Percentiles rank a stretch among this genome's conserved stretches.
Evolutionary conservation across 2,329 filamentous ascomycete genomes (phyloP).

Genomic region (Orbilia blumenaviensis): DNA sequence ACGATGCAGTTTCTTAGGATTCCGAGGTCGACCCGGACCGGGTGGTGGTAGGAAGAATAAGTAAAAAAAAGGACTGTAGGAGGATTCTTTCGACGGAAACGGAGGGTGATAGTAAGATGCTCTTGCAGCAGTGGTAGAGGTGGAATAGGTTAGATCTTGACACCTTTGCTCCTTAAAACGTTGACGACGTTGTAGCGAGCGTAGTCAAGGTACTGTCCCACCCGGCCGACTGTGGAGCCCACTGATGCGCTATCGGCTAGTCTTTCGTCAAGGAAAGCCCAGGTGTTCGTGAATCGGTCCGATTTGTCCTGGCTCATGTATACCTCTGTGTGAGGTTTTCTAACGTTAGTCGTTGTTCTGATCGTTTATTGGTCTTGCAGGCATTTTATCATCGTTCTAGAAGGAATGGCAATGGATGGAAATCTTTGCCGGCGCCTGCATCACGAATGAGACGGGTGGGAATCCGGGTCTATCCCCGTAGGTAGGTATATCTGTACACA

Average conservation of each 20-base stretch:
- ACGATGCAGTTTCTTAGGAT: conserved; percentile 2
- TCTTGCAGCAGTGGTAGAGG: background rate
- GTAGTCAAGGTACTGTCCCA: conserved; percentile 83
- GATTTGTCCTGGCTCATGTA: conserved; percentile 93
- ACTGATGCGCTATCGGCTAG: conserved; percentile 74
- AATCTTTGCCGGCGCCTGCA: background rate
- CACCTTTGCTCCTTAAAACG: conserved; percentile 84
- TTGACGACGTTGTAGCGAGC: conserved; percentile 80
- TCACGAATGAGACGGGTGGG: background rate
- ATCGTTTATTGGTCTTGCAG: background rate
- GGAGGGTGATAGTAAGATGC: conserved; percentile 4
- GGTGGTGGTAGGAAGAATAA: conserved; percentile 2
- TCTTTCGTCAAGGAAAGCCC: conserved; percentile 79
- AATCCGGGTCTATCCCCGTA: conserved; percentile 16
- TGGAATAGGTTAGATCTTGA: conserved; percentile 70
- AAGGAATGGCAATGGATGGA: background rate
- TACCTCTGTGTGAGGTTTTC: conserved; percentile 69
- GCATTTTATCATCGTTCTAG: conserved; percentile 5
- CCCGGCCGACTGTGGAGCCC: conserved; percentile 70
- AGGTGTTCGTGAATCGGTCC: conserved; percentile 77
- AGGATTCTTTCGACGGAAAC: background rate
- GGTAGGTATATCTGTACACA: conserved; percentile 16
- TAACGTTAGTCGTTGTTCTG: conserved; percentile 5
- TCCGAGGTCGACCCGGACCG: conserved; percentile 24
- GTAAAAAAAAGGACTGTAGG: conserved; percentile 8